Conservation (phyloP, 768 basidiomycete species). For the Kwoniella newhampshirensis region DNA sequence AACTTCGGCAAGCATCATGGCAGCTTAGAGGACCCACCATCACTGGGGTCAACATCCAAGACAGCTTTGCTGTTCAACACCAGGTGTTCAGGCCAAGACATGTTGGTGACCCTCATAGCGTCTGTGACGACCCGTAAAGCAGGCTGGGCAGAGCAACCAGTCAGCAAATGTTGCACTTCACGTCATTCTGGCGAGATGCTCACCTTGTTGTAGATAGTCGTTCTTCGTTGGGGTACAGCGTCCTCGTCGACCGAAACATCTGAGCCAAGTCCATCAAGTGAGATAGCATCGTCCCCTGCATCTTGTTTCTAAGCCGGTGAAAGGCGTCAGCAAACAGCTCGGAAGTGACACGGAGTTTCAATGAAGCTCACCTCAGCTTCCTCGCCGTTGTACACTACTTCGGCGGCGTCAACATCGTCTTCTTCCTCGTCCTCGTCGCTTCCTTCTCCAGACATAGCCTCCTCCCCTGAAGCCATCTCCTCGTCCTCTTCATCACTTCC, state of each 20-base stretch:
- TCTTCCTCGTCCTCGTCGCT: slow-evolving; percentile 44
- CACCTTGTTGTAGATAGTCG: slow-evolving; percentile 78
- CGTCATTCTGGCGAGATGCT: slow-evolving; percentile 36
- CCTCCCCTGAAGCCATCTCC: slow-evolving; percentile 24
- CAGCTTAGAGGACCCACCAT: slow-evolving; percentile 43
- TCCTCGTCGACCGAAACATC: slow-evolving; percentile 69
- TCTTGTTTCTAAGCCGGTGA: slow-evolving; percentile 22
- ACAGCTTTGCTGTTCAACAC: slow-evolving; percentile 40
- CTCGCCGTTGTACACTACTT: slow-evolving; percentile 22
- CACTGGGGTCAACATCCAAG: slow-evolving; percentile 39
- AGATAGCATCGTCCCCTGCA: slow-evolving; percentile 55
- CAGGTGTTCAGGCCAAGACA: slow-evolving; percentile 45
- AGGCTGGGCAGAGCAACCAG: slow-evolving; percentile 20
- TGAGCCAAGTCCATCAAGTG: slow-evolving; percentile 66
- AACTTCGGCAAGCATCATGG: too few species aligned
- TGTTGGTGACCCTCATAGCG: slow-evolving; percentile 40
- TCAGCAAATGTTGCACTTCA: background rate
- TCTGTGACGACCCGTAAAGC: slow-evolving; percentile 45
- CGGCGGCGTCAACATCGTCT: slow-evolving; percentile 34
- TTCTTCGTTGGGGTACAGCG: slow-evolving; percentile 73
- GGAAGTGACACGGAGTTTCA: background rate
- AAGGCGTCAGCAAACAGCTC: background rate
- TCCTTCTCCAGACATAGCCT: slow-evolving; percentile 30
- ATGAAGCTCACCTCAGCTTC: slow-evolving; percentile 18
- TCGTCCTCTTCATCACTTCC: slow-evolving; percentile 45